phyloP scores from a whole-genome alignment of 1,139 yeast species.

The Blastobotrys petasosporus region DNA sequence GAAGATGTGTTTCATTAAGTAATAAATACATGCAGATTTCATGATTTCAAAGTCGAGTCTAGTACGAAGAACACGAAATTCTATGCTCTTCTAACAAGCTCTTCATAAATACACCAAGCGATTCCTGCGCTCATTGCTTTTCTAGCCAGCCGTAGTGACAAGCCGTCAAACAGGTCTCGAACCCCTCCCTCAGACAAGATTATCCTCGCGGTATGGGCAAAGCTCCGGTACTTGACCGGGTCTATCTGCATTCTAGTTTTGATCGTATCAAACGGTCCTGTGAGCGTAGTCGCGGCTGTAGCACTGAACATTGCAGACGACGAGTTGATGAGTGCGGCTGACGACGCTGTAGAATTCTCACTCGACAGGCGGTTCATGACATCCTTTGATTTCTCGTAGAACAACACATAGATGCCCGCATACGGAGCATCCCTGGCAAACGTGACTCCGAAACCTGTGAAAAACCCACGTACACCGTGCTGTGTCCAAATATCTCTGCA shows the following conservation, averaged over 20 bases:
- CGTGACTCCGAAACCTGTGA: conserved; percentile 83
- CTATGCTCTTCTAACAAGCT: conserved; percentile 41
- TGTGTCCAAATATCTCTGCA: conserved; percentile 47
- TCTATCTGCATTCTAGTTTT: conserved; percentile 84
- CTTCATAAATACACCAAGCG: conserved; percentile 96
- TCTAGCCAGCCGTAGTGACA: conserved; percentile 71
- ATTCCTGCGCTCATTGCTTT: conserved; percentile 92
- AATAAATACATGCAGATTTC: background rate
- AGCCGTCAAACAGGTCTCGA: conserved; percentile 68
- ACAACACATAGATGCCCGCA: conserved; percentile 84
- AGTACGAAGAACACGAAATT: too few relatives aligned
- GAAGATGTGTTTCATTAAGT: background rate
- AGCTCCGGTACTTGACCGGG: conserved; percentile 40
- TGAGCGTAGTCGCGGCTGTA: conserved; percentile 69
- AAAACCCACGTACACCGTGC: conserved; percentile 62
- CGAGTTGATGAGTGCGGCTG: conserved; percentile 21
- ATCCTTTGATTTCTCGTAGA: conserved; percentile 70
- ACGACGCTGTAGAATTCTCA: conserved; percentile 12
- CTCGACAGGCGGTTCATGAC: conserved; percentile 27
- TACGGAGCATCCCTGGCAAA: conserved; percentile 90
- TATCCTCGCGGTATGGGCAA: conserved; percentile 35
- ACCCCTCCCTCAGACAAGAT: conserved; percentile 56
- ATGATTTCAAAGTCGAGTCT: background rate
- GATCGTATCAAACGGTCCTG: conserved; percentile 93
- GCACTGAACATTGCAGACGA: conserved; percentile 35